Evolutionary conservation across 2,329 filamentous ascomycete genomes (phyloP).

Genomic region (Phialophora chinensis): DNA sequence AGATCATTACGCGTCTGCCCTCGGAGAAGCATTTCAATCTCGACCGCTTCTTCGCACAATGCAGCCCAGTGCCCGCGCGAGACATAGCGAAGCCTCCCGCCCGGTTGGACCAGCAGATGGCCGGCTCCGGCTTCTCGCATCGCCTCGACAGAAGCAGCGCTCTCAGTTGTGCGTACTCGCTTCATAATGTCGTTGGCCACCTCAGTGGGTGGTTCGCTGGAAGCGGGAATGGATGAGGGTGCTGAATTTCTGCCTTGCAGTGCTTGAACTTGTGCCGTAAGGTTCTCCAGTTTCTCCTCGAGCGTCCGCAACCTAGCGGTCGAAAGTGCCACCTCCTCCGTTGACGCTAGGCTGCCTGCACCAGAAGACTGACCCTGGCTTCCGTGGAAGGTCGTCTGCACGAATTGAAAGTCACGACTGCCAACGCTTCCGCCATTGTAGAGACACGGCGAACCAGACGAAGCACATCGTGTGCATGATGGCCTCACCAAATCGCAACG

Average conservation of each 20-base stretch:
- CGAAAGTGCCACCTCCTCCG: not conserved
- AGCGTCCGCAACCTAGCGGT: not conserved
- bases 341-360: not conserved
- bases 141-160: not conserved
- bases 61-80: conserved; percentile 9
- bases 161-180: not conserved
- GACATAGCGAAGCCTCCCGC: conserved; percentile 7
- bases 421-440: not conserved
- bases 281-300: conserved; percentile 11
- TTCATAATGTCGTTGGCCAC: not conserved
- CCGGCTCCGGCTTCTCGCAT: not conserved
- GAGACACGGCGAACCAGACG: not conserved
- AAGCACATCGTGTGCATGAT: conserved; percentile 1
- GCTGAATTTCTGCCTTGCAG: conserved; percentile 2
- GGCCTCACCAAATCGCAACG: conserved; percentile 5
- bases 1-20: conserved; percentile 4
- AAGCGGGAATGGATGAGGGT: not conserved
- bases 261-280: conserved; percentile 3
- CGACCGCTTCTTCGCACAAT: conserved; percentile 6
- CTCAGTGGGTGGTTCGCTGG: not conserved
- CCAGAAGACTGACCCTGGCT: not conserved
- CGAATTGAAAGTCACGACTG: conserved; percentile 4
- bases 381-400: conserved; percentile 1
- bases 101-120: conserved; percentile 3
- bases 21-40: conserved; percentile 10